phyloP scores from a whole-genome alignment of 345 rosid species.

The Eucalyptus sp. region DNA sequence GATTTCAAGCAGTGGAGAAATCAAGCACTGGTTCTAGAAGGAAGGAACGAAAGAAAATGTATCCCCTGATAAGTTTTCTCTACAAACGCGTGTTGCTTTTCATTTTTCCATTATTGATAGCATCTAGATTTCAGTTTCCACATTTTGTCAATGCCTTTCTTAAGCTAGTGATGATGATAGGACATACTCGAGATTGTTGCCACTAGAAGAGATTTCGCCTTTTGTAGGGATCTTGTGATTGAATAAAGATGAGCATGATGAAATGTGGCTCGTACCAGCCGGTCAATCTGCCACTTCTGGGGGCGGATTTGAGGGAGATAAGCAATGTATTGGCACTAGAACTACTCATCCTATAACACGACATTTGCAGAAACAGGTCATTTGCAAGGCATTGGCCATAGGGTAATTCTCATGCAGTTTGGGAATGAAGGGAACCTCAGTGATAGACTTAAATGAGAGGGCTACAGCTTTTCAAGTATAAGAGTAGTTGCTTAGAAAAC shows the following conservation, averaged over 20 bases:
- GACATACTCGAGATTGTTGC: not conserved
- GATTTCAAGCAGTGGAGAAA: conserved; percentile 34
- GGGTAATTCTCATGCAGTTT: not conserved
- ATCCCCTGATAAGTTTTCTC: not conserved
- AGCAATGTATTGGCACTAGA: not conserved
- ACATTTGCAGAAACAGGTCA: not conserved
- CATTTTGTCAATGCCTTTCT: not conserved
- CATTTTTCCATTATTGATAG: not conserved
- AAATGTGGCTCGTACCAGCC: not conserved
- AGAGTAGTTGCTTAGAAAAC: not conserved
- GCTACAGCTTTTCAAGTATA: not conserved
- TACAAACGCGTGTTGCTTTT: not conserved
- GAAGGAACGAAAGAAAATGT: conserved; percentile 24
- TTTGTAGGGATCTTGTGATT: not conserved
- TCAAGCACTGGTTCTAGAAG: conserved; percentile 28
- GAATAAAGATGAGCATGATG: not conserved
- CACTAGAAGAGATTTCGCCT: not conserved
- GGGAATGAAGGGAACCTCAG: not conserved
- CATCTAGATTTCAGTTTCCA: not conserved
- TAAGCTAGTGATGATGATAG: not conserved
- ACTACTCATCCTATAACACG: not conserved
- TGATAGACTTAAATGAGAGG: not conserved
- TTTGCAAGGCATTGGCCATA: not conserved
- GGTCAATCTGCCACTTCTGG: not conserved
- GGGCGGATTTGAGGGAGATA: not conserved